phyloP scores from a whole-genome alignment of 208 protist species.

The Naegleria gruberi region DNA sequence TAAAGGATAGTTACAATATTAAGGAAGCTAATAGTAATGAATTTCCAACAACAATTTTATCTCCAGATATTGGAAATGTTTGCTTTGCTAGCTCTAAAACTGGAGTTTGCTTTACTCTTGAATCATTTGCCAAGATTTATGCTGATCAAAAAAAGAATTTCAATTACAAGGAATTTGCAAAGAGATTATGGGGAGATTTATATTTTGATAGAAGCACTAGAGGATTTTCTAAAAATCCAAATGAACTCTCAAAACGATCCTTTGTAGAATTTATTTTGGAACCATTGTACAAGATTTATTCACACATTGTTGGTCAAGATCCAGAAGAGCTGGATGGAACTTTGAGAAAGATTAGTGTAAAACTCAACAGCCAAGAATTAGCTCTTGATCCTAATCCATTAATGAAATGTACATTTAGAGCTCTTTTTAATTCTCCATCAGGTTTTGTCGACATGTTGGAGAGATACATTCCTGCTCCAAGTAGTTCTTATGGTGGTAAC shows the following conservation, averaged over 20 bases:
- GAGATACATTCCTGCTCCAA: slow-evolving; percentile 54
- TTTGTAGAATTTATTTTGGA: slow-evolving; percentile 98
- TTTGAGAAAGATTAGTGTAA: slow-evolving; percentile 47
- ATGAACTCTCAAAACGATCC: slow-evolving; percentile 46
- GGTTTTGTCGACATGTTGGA: slow-evolving; percentile 65
- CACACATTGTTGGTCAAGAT: slow-evolving; percentile 58
- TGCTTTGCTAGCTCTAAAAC: slow-evolving; percentile 69
- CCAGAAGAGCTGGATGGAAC: not conserved
- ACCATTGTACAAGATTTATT: slow-evolving; percentile 95
- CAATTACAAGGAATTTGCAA: slow-evolving; percentile 56
- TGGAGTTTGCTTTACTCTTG: slow-evolving; percentile 81
- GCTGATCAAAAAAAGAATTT: slow-evolving; percentile 53
- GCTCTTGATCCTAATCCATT: slow-evolving; percentile 49
- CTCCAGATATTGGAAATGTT: slow-evolving; percentile 74
- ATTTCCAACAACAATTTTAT: slow-evolving; percentile 38
- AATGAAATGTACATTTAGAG: slow-evolving; percentile 43
- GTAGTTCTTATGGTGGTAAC: not conserved
- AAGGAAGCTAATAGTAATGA: not conserved
- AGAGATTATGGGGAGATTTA: slow-evolving; percentile 93
- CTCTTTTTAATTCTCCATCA: slow-evolving; percentile 50
- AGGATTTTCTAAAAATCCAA: not conserved
- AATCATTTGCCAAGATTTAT: slow-evolving; percentile 91
- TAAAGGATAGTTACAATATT: not conserved
- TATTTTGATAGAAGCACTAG: slow-evolving; percentile 61
- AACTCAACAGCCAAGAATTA: slow-evolving; percentile 43